A percentile compares a stretch with the other conserved stretches of the same genome.
Evolutionary conservation across 75 land plant species (phyloP).

Genomic region (Chamaecyparis obtusa): DNA sequence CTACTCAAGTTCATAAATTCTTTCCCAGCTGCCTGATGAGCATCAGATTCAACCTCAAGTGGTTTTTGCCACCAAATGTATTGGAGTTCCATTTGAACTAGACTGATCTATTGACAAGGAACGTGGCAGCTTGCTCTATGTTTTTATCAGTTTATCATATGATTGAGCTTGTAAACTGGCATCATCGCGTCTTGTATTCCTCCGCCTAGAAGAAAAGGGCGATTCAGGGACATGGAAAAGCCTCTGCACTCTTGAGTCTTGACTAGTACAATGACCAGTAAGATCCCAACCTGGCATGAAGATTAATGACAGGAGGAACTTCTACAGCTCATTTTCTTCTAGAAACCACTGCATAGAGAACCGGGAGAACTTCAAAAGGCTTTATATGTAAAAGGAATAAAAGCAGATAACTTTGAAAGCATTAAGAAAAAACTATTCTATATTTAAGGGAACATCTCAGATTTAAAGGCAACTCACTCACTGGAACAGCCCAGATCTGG

Average conservation of each 20-base stretch:
- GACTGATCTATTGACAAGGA: background rate
- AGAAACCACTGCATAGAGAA: too few species aligned
- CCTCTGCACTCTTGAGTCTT: background rate
- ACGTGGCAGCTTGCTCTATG: background rate
- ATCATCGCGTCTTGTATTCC: background rate
- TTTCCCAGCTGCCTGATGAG: background rate
- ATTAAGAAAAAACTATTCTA: too few species aligned
- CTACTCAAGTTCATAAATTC: background rate
- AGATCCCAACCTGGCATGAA: background rate
- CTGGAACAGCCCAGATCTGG: too few species aligned
- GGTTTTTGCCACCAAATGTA: background rate
- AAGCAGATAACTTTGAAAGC: too few species aligned
- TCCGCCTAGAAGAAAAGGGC: background rate
- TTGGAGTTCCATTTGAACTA: background rate
- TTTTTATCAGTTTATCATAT: background rate
- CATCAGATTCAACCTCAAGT: background rate
- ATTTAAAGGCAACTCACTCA: too few species aligned
- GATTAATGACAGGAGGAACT: background rate
- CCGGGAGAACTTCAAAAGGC: too few species aligned
- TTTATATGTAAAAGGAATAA: too few species aligned
- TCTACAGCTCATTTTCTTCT: too few species aligned
- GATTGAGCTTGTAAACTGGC: background rate
- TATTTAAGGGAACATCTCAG: too few species aligned
- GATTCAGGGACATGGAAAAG: background rate
- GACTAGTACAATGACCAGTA: background rate